These are phyloP conservation scores for Tulasnella sp. DNA, from an alignment of 768 basidiomycete genomes.

Conservation along the genomic window DNA sequence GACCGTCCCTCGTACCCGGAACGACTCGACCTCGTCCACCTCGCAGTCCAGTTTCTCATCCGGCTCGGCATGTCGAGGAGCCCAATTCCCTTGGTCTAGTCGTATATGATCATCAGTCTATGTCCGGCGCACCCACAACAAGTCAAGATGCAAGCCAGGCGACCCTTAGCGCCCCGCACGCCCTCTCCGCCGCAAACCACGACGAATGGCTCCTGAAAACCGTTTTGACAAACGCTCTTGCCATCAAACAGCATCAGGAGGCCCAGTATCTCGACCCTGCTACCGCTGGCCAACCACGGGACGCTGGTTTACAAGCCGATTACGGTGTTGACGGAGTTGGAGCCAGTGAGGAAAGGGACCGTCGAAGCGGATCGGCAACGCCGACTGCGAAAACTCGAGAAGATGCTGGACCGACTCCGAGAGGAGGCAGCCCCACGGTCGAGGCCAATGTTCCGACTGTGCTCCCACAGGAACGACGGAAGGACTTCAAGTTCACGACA, in stretches of 20 bases:
- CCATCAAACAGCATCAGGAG: background rate
- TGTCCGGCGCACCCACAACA: background rate
- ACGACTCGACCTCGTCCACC: background rate
- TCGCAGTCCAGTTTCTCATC: background rate
- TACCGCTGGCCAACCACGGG: background rate
- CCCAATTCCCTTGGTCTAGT: background rate
- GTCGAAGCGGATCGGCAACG: background rate
- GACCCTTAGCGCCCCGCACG: background rate
- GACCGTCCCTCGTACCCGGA: background rate
- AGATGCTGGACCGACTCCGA: background rate
- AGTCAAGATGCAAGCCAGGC: background rate
- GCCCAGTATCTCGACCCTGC: background rate
- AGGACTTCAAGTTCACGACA: background rate
- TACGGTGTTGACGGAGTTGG: background rate
- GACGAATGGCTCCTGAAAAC: background rate
- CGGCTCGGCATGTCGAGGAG: background rate
- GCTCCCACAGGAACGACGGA: background rate
- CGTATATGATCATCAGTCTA: background rate
- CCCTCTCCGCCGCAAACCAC: background rate
- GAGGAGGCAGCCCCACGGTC: background rate
- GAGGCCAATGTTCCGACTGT: background rate
- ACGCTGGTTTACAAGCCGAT: background rate
- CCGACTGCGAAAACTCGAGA: background rate
- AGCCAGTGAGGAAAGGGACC: background rate
- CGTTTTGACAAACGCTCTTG: background rate